Percentiles rank a stretch among this genome's conserved stretches.
Evolutionary conservation across 2,329 filamentous ascomycete species (phyloP).

Genomic region (Setomelanomma holmii): DNA sequence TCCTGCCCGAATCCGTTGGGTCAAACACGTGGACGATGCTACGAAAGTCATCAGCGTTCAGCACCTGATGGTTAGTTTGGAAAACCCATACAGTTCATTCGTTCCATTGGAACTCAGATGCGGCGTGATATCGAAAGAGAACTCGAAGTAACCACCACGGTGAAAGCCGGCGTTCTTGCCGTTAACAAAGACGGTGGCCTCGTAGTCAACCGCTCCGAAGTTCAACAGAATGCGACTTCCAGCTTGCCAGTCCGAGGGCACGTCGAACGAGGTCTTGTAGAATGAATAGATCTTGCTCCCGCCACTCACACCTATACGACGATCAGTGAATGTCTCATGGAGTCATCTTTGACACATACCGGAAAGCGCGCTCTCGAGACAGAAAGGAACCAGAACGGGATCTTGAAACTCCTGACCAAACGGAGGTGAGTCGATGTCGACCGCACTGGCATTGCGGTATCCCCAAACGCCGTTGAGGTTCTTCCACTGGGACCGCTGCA

Average conservation of each 20-base stretch:
- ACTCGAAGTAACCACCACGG: conserved; percentile 68
- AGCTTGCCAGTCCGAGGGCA: conserved; percentile 57
- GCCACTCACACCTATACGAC: conserved; percentile 51
- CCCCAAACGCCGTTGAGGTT: conserved; percentile 67
- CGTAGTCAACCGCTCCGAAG: conserved; percentile 67
- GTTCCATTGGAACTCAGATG: conserved; percentile 49
- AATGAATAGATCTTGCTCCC: conserved; percentile 52
- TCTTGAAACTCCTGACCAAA: conserved; percentile 52
- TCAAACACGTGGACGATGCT: conserved; percentile 72
- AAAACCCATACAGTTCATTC: conserved; percentile 61
- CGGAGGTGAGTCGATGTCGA: conserved; percentile 53
- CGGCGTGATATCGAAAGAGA: conserved; percentile 65
- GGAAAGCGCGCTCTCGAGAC: conserved; percentile 61
- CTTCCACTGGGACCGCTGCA: conserved; percentile 62
- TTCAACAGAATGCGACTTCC: conserved; percentile 58
- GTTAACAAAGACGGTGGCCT: conserved; percentile 66
- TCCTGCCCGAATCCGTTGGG: conserved; percentile 65
- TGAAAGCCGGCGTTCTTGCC: conserved; percentile 60
- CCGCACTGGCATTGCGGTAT: conserved; percentile 53
- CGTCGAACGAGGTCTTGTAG: conserved; percentile 60
- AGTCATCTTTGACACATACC: conserved; percentile 46
- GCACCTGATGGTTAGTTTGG: neutral
- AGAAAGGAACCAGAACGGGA: conserved; percentile 61
- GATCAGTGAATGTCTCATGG: conserved; percentile 44
- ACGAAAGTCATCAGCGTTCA: neutral